These are phyloP conservation scores for Nannizzia gypsea DNA, from an alignment of 2,329 filamentous ascomycete genomes.

Conservation along the genomic window DNA sequence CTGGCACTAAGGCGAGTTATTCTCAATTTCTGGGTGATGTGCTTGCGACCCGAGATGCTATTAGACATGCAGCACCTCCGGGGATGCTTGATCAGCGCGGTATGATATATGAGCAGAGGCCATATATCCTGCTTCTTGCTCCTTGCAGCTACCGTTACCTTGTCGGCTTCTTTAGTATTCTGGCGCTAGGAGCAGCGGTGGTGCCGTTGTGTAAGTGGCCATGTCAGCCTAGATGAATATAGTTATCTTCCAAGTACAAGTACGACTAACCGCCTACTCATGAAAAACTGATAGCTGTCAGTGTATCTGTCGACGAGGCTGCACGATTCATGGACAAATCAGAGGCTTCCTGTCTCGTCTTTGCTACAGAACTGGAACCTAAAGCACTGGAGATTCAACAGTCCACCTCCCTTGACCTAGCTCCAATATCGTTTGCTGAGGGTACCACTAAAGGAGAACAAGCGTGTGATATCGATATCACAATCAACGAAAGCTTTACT, in stretches of 20 bases:
- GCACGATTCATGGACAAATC: not conserved
- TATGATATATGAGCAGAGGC: not conserved
- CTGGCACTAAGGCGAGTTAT: not conserved
- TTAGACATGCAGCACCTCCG: not conserved
- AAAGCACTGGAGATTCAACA: not conserved
- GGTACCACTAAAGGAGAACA: not conserved
- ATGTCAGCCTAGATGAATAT: not conserved
- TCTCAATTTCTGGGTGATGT: not conserved
- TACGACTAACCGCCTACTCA: not conserved
- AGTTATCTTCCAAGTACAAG: not conserved
- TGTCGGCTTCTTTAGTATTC: conserved; percentile 38
- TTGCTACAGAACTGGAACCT: not conserved
- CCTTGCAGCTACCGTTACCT: conserved; percentile 39
- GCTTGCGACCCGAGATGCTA: not conserved
- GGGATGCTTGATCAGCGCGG: not conserved
- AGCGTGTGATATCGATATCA: not conserved
- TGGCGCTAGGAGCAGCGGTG: conserved; percentile 37
- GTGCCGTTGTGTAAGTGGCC: conserved; percentile 29
- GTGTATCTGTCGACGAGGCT: not conserved
- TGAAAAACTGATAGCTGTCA: not conserved
- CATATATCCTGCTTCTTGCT: conserved; percentile 33
- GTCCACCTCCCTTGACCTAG: not conserved
- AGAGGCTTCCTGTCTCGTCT: not conserved
- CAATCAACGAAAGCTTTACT: not conserved
- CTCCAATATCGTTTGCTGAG: not conserved